Percentiles rank a stretch among this genome's conserved stretches.
These are phyloP conservation scores for Leishmania gerbilli DNA, from an alignment of 208 protist species.

Conservation along the genomic window DNA sequence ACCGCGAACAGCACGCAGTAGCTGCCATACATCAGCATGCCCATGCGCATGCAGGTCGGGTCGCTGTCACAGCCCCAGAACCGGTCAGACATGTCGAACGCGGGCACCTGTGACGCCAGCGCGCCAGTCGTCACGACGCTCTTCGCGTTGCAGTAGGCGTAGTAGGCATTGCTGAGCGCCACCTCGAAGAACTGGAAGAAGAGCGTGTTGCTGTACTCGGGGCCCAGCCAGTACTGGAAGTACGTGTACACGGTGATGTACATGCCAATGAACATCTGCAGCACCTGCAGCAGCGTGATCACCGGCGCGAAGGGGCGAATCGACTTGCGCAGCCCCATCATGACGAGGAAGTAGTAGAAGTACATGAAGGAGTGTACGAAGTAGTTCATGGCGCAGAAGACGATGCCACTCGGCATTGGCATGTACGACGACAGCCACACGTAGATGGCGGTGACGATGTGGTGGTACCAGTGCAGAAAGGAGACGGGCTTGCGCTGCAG, in stretches of 20 bases:
- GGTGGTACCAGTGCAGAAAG: constrained; percentile 22
- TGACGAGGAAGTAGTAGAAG: constrained; percentile 89
- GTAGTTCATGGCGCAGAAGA: constrained; percentile 25
- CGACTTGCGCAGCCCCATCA: constrained; percentile 48
- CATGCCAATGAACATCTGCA: constrained; percentile 92
- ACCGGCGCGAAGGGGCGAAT: constrained; percentile 64
- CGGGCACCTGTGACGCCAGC: constrained; percentile 40
- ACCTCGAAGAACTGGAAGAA: constrained; percentile 21
- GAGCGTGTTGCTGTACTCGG: constrained; percentile 3
- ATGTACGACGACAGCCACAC: constrained; percentile 80
- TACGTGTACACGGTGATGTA: constrained; percentile 59
- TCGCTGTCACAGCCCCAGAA: constrained; percentile 49
- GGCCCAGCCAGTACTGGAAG: constrained; percentile 38
- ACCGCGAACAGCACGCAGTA: constrained; percentile 90
- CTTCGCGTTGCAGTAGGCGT: constrained; percentile 5
- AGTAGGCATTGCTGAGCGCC: constrained; percentile 9
- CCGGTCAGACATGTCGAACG: constrained; percentile 29
- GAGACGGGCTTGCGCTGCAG: constrained; percentile 53
- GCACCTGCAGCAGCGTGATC: constrained; percentile 83
- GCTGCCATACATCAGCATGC: constrained; percentile 86
- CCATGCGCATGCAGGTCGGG: constrained; percentile 40
- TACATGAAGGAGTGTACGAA: constrained; percentile 94
- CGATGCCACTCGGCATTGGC: constrained; percentile 45
- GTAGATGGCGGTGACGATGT: constrained; percentile 81
- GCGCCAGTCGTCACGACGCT: constrained; percentile 39